These are phyloP conservation scores for Metschnikowia orientalis DNA, from an alignment of 805 yeast species.

Conservation along the genomic window DNA sequence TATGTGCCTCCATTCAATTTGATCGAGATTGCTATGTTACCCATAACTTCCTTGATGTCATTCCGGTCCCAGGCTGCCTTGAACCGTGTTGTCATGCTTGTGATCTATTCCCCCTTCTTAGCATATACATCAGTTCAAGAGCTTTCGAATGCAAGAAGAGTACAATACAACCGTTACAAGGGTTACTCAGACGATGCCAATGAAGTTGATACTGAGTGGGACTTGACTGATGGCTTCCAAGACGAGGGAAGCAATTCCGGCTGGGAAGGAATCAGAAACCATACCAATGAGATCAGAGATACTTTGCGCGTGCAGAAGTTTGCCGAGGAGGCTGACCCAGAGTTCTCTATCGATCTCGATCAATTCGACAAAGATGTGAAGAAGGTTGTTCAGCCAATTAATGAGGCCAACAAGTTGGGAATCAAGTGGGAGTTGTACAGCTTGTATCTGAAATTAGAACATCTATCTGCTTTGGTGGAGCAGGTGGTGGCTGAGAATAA, in stretches of 20 bases:
- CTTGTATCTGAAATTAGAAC: conserved; percentile 49
- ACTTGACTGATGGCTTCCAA: conserved; percentile 67
- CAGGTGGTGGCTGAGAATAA: conserved; percentile 33
- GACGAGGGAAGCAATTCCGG: conserved; percentile 27
- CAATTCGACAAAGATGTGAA: conserved; percentile 51
- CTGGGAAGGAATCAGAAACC: conserved; percentile 36
- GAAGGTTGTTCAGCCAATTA: conserved; percentile 54
- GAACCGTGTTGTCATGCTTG: conserved; percentile 55
- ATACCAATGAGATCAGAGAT: conserved; percentile 35
- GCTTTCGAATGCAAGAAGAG: conserved; percentile 60
- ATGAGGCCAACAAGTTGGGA: conserved; percentile 49
- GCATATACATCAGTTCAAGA: conserved; percentile 60
- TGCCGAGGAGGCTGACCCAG: conserved; percentile 69
- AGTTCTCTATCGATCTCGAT: conserved; percentile 48
- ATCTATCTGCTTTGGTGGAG: conserved; percentile 38
- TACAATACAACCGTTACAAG: conserved; percentile 62
- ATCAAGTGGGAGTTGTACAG: conserved; percentile 62
- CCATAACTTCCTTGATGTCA: conserved; percentile 32
- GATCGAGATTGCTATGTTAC: conserved; percentile 48
- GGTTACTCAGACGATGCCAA: conserved; percentile 74
- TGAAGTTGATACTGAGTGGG: conserved; percentile 77
- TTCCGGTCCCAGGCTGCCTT: conserved; percentile 34
- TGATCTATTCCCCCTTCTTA: conserved; percentile 67
- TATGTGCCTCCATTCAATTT: conserved; percentile 83
- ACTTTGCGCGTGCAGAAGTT: conserved; percentile 47